Evolutionary conservation across 805 yeast genomes (phyloP).

Genomic region (Torulaspora franciscae): DNA sequence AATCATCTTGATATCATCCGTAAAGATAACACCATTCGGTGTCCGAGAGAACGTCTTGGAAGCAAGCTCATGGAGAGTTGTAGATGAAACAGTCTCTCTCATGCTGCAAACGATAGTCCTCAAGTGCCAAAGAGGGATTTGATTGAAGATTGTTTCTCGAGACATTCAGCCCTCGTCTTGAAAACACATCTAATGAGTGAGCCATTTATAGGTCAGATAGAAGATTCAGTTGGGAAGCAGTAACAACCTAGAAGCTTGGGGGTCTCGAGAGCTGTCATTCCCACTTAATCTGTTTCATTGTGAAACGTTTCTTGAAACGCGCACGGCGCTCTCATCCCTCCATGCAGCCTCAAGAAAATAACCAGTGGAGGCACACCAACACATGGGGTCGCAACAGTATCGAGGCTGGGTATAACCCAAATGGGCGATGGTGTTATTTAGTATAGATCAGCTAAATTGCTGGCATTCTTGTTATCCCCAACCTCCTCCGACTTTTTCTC

Average conservation of each 20-base stretch:
- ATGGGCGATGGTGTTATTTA: slow-evolving; percentile 1
- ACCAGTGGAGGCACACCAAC: not conserved
- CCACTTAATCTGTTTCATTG: slow-evolving; percentile 6
- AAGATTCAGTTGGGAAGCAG: not conserved
- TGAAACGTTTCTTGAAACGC: slow-evolving; percentile 3
- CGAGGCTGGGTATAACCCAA: not conserved
- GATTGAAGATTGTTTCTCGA: no score
- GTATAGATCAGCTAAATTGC: slow-evolving; percentile 15
- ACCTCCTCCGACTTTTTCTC: not conserved
- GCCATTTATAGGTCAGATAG: not conserved
- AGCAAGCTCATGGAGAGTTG: slow-evolving; percentile 39
- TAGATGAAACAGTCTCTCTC: not conserved
- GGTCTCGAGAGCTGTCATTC: not conserved
- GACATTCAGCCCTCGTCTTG: no score
- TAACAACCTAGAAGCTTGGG: not conserved
- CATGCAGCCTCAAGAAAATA: slow-evolving; percentile 7
- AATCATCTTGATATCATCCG: slow-evolving; percentile 56
- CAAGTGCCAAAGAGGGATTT: no score
- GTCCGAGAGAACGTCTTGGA: slow-evolving; percentile 46
- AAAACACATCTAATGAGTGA: no score
- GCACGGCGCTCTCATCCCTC: slow-evolving; percentile 5
- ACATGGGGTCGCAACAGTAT: not conserved
- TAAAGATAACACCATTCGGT: slow-evolving; percentile 48
- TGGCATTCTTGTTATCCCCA: slow-evolving; percentile 5
- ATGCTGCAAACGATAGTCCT: not conserved